phyloP scores from a whole-genome alignment of 2,329 filamentous ascomycete species.

The Arthroderma uncinatum region DNA sequence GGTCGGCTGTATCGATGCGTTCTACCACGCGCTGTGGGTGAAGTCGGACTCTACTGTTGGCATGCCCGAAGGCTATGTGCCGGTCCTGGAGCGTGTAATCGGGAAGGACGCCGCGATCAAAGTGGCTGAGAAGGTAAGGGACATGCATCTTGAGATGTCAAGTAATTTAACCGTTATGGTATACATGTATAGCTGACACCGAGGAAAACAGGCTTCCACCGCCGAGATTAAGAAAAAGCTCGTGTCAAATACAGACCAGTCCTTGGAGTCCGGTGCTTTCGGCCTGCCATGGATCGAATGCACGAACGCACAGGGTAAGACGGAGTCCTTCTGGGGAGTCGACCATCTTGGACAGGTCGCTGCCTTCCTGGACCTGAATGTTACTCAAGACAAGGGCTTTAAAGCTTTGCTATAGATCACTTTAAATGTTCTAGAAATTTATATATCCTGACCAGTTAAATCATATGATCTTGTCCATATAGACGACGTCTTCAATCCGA shows the following conservation, averaged over 20 bases:
- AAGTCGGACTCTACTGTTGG: constrained; percentile 35
- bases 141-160: too few relatives aligned
- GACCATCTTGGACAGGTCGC: constrained; percentile 48
- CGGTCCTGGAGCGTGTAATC: constrained; percentile 37
- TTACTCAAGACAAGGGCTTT: constrained; percentile 22
- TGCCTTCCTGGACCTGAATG: constrained; percentile 43
- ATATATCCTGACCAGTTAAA: too few relatives aligned
- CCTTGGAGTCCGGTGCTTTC: constrained; percentile 47
- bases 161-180: too few relatives aligned
- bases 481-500: too few relatives aligned
- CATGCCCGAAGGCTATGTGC: constrained; percentile 35
- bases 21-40: constrained; percentile 45
- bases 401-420: constrained; percentile 21
- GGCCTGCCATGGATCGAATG: constrained; percentile 51
- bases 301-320: constrained; percentile 43
- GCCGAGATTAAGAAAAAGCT: constrained; percentile 39
- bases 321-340: constrained; percentile 48
- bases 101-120: constrained; percentile 35
- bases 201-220: constrained; percentile 18
- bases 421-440: too few relatives aligned
- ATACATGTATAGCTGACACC: constrained; percentile 6
- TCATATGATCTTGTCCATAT: too few relatives aligned
- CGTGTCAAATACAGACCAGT: constrained; percentile 40
- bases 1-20: constrained; percentile 31
- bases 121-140: constrained; percentile 34